Percentiles rank a stretch among this genome's conserved stretches.
Evolutionary conservation across 1,139 yeast genomes (phyloP).

Genomic region (Debaryomyces sp.): DNA sequence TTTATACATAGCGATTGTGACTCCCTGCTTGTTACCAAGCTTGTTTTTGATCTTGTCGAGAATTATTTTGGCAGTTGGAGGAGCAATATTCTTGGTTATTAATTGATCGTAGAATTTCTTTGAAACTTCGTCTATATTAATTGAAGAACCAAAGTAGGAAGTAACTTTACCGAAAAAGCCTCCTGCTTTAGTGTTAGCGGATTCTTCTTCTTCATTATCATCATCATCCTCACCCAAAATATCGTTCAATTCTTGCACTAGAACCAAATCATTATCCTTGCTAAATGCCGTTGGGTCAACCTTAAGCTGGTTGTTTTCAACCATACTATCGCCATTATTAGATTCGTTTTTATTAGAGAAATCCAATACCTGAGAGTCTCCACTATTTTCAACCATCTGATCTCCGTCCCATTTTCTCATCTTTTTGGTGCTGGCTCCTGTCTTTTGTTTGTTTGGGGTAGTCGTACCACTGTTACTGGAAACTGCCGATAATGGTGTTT

Average conservation of each 20-base stretch:
- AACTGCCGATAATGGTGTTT: neutral
- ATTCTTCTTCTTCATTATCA: conserved; percentile 25
- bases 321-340: conserved; percentile 35
- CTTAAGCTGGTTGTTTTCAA: conserved; percentile 26
- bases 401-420: conserved; percentile 53
- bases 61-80: conserved; percentile 41
- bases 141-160: conserved; percentile 43
- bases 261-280: conserved; percentile 42
- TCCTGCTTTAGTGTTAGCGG: neutral
- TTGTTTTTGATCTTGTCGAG: conserved; percentile 39
- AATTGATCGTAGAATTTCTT: conserved; percentile 48
- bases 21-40: conserved; percentile 30
- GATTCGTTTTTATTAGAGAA: conserved; percentile 30
- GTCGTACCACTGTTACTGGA: conserved; percentile 15
- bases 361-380: conserved; percentile 31
- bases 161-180: conserved; percentile 37
- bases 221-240: conserved; percentile 40
- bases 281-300: conserved; percentile 39
- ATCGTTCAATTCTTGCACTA: conserved; percentile 47
- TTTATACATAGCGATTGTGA: conserved; percentile 39
- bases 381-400: conserved; percentile 33
- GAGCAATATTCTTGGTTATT: conserved; percentile 47
- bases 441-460: conserved; percentile 20
- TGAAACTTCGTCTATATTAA: conserved; percentile 41
- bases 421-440: conserved; percentile 20